phyloP scores from a whole-genome alignment of 2,329 filamentous ascomycete genomes.

The Zelopaecilomyces penicillatus region DNA sequence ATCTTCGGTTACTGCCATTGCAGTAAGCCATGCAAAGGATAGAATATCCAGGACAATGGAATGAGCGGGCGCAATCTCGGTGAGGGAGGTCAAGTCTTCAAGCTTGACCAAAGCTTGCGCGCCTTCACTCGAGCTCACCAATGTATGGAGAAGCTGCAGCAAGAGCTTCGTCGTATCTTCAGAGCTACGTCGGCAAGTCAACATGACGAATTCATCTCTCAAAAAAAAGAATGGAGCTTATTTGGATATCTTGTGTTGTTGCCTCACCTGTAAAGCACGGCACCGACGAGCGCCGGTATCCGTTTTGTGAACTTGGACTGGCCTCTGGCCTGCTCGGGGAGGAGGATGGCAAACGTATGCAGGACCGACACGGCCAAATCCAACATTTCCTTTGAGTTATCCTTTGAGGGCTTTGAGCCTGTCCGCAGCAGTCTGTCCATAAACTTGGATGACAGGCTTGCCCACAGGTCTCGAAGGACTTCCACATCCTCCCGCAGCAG shows the following conservation, averaged over 20 bases:
- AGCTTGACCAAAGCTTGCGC: conserved; percentile 39
- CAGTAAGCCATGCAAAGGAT: conserved; percentile 47
- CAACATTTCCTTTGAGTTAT: conserved; percentile 51
- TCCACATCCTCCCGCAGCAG: conserved; percentile 40
- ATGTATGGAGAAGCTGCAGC: conserved; percentile 47
- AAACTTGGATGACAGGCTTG: conserved; percentile 52
- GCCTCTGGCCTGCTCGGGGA: conserved; percentile 39
- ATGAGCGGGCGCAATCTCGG: conserved; percentile 47
- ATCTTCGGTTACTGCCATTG: conserved; percentile 25
- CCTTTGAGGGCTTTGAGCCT: conserved; percentile 31
- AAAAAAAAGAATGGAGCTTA: not conserved
- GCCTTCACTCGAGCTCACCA: conserved; percentile 45
- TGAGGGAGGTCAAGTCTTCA: conserved; percentile 45
- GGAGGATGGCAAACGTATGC: conserved; percentile 51
- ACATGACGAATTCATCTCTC: not conserved
- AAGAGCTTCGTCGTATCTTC: conserved; percentile 43
- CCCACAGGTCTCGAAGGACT: conserved; percentile 46
- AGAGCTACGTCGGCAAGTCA: conserved; percentile 29
- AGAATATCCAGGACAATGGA: conserved; percentile 48
- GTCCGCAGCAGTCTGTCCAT: conserved; percentile 54
- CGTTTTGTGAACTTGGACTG: conserved; percentile 42
- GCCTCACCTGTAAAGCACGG: conserved; percentile 45
- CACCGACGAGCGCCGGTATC: conserved; percentile 44
- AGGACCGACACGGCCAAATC: conserved; percentile 55
- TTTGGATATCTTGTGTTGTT: not conserved